These are phyloP conservation scores for Colletotrichum cuscutae DNA, from an alignment of 2,329 filamentous ascomycete species.

Conservation along the genomic window DNA sequence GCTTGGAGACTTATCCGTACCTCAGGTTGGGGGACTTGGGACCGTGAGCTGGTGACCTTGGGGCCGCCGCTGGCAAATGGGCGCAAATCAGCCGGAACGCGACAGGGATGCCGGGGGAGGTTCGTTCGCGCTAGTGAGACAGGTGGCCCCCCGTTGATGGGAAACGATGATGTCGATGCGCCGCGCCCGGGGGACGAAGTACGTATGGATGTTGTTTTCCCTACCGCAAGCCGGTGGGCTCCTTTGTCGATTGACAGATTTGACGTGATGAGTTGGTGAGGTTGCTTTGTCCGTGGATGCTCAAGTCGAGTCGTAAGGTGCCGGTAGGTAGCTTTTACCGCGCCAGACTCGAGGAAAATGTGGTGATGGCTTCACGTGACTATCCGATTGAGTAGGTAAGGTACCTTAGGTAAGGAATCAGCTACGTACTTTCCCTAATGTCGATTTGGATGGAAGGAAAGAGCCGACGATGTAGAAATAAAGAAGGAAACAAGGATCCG, in stretches of 20 bases:
- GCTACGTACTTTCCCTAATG: background rate
- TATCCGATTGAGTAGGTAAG: background rate
- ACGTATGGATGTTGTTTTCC: background rate
- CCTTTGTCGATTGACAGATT: background rate
- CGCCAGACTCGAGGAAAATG: background rate
- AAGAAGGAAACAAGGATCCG: background rate
- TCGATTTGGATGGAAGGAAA: background rate
- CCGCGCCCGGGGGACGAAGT: constrained; percentile 19
- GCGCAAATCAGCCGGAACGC: constrained; percentile 36
- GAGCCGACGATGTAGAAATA: background rate
- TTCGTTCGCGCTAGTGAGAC: constrained; percentile 38
- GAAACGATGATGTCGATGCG: constrained; percentile 36
- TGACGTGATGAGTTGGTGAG: background rate
- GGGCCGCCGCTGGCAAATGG: constrained; percentile 33
- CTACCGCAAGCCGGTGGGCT: background rate
- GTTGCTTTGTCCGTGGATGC: background rate
- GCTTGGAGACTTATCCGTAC: too few relatives aligned
- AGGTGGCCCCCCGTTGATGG: constrained; percentile 31
- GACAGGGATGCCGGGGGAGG: constrained; percentile 34
- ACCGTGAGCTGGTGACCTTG: constrained; percentile 34
- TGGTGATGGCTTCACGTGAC: background rate
- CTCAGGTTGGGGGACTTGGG: background rate
- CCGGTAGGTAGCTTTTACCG: background rate
- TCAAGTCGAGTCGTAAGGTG: background rate
- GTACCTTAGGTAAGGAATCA: background rate